These are phyloP conservation scores for Euphorbia schlechtendalii DNA, from an alignment of 441 rosid genomes.

Conservation along the genomic window DNA sequence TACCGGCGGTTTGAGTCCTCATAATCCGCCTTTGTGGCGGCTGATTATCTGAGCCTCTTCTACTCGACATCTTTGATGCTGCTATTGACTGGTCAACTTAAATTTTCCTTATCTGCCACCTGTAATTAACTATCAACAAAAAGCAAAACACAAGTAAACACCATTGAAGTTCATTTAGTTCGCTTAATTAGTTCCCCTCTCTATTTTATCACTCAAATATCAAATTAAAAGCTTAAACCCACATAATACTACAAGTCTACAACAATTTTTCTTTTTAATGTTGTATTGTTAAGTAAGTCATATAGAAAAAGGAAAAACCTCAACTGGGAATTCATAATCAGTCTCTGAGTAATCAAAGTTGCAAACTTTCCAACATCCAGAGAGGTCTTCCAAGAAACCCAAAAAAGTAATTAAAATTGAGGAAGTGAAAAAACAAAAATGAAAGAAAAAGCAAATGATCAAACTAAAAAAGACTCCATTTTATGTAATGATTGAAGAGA, in stretches of 20 bases:
- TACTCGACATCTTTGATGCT: conserved; percentile 22
- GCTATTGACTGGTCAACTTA: conserved; percentile 6
- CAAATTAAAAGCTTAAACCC: too few relatives aligned
- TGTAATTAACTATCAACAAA: conserved; percentile 7
- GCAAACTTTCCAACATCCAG: background rate
- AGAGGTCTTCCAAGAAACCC: background rate
- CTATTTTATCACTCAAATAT: too few relatives aligned
- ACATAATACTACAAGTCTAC: too few relatives aligned
- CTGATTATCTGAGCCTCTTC: conserved; percentile 21
- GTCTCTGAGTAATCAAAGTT: background rate
- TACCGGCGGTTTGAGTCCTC: conserved; percentile 90
- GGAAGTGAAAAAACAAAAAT: background rate
- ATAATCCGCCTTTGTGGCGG: conserved; percentile 40
- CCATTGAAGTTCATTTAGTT: background rate
- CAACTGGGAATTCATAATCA: background rate
- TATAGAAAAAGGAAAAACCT: background rate
- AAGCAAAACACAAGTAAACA: conserved; percentile 3
- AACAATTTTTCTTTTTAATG: too few relatives aligned
- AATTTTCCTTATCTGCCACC: conserved; percentile 12
- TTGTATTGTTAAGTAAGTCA: background rate
- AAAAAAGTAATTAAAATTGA: background rate
- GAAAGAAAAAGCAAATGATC: conserved; percentile 10
- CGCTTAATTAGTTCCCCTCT: too few relatives aligned
- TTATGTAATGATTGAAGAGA: background rate
- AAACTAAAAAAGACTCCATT: background rate